Evolutionary conservation across 306 rosid species (phyloP), one percentile per base, ranked within the genome.

Genomic region (barrel medic (Medicago truncatula)): DNA sequence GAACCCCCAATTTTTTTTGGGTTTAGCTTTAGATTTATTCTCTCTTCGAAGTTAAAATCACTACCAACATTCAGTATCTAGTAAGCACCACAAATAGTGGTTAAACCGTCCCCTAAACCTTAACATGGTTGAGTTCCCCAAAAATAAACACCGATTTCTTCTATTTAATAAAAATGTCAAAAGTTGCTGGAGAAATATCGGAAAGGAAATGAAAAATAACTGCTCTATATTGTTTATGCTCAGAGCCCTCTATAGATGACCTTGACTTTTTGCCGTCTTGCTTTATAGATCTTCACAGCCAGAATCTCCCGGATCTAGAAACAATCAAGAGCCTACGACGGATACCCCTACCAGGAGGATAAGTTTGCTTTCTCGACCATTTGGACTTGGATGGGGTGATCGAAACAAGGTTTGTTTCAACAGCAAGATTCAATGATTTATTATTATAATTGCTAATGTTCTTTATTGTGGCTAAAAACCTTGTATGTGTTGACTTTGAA

Each of bases 381-480:
- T 94, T 89, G 98, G 96, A 74, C 86, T 94, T 79, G 91, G 97
- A 59, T 96, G 99, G 99, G 87, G 97, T 47, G 97, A 93, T 44
- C 86, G 90, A 57, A 95, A 86, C 83, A 90, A 92, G 99, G 99
- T 95, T 85, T 79, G 90, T 62, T 81, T 79, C 38, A 73, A 21
- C 54, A 25, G 46, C 63, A 64, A 67, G 73, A 70, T 25, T 25
- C 46, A 63, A 23, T 60, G 8, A 39, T 40, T 44, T 34, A 21
- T 50, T 11, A 43, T 15, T 34, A 28, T 34, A 34, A 34, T 40
- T 1, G 31, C 31, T 3, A 28, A 28, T 28, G 12, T 73, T 28
- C 60, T 39, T 49, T 23, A 10, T 75, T 60, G 69, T 20, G 57
- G 75, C 63, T 74, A 59, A 60, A 76, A 66, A 63, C 20, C 40